phyloP scores from a whole-genome alignment of 2,329 filamentous ascomycete genomes.

The Trichoderma endophyticum region DNA sequence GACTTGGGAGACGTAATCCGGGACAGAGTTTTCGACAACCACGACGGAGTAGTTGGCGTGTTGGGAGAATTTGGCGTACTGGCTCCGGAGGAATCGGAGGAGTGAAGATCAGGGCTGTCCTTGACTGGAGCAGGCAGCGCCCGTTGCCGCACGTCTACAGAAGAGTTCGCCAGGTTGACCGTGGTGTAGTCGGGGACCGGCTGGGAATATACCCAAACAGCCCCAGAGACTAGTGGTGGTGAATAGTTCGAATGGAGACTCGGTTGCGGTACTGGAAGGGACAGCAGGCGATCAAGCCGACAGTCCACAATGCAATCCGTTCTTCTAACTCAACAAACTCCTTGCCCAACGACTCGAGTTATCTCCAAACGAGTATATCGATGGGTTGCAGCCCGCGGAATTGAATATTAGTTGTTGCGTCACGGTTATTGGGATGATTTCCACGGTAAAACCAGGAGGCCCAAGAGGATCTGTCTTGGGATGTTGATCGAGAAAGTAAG shows the following conservation, averaged over 20 bases:
- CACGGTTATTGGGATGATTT: background rate
- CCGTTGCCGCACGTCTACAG: conserved; percentile 36
- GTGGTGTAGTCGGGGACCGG: conserved; percentile 29
- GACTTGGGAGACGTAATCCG: conserved; percentile 25
- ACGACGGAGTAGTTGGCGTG: conserved; percentile 36
- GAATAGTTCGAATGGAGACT: background rate
- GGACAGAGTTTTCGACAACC: conserved; percentile 26
- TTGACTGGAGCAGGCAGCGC: conserved; percentile 27
- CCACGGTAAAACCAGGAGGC: background rate
- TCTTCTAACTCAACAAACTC: background rate
- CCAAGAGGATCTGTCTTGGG: background rate
- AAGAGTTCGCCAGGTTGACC: conserved; percentile 35
- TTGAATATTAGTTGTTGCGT: background rate
- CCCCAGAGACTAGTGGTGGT: conserved; percentile 22
- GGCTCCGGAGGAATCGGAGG: conserved; percentile 33
- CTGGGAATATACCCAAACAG: conserved; percentile 37
- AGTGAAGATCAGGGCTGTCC: conserved; percentile 32
- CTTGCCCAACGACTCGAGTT: background rate
- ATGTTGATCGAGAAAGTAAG: background rate
- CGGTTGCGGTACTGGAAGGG: background rate
- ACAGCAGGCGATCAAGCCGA: background rate
- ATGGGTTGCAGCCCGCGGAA: background rate
- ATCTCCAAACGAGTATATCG: background rate
- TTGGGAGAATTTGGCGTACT: conserved; percentile 35
- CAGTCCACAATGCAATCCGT: background rate